phyloP scores from a whole-genome alignment of 2,329 filamentous ascomycete species.

The Remersonia thermophila region DNA sequence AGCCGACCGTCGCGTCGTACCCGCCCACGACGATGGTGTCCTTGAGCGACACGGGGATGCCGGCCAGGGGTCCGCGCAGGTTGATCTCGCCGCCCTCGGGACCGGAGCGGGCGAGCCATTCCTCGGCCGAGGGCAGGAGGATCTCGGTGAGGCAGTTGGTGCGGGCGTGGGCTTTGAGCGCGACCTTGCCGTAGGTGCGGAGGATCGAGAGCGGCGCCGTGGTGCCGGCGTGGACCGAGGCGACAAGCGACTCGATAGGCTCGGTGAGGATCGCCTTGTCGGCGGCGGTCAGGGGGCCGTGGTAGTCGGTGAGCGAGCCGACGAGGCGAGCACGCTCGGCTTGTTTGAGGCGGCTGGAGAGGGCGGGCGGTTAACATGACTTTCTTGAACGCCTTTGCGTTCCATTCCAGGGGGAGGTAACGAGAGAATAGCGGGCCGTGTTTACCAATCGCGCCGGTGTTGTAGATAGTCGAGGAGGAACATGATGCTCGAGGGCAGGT shows the following conservation, averaged over 20 bases:
- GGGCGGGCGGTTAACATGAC: not conserved
- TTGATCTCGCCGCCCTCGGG: constrained; percentile 43
- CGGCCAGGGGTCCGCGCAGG: constrained; percentile 69
- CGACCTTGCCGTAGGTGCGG: constrained; percentile 76
- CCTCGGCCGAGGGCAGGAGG: constrained; percentile 64
- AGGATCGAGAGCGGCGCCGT: constrained; percentile 61
- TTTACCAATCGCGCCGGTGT: constrained; percentile 60
- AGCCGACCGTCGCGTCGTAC: constrained; percentile 74
- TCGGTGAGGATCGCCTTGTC: constrained; percentile 59
- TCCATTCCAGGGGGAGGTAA: not conserved
- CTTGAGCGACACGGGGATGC: constrained; percentile 78
- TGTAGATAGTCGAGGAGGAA: constrained; percentile 48
- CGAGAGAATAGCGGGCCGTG: too few relatives aligned
- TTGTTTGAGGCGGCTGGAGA: constrained; percentile 62
- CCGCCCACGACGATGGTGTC: constrained; percentile 68
- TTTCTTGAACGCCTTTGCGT: too few relatives aligned
- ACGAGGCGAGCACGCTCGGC: constrained; percentile 47
- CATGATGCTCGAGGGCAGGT: too few relatives aligned
- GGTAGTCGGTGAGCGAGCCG: constrained; percentile 52
- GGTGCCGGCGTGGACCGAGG: constrained; percentile 59
- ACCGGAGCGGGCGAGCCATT: constrained; percentile 41
- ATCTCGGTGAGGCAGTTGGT: constrained; percentile 88
- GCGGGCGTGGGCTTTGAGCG: constrained; percentile 68
- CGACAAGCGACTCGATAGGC: constrained; percentile 66
- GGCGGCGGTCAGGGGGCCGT: constrained; percentile 45